phyloP scores from a whole-genome alignment of 2,329 filamentous ascomycete species.

The Alternaria sp. region DNA sequence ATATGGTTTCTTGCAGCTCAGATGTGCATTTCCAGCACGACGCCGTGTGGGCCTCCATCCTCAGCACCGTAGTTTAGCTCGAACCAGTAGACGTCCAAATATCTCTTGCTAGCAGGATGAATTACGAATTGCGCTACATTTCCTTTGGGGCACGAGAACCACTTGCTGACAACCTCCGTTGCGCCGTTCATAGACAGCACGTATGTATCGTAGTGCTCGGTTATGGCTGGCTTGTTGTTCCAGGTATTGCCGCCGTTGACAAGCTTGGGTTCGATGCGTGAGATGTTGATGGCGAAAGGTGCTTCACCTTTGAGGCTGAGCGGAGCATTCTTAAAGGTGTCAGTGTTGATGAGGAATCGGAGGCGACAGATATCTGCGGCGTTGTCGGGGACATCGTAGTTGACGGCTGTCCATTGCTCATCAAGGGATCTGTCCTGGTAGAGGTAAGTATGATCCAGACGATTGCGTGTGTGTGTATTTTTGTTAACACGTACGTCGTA shows the following conservation, averaged over 20 bases:
- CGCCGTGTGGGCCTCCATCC: conserved; percentile 37
- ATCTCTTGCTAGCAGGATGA: conserved; percentile 25
- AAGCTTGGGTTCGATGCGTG: conserved; percentile 28
- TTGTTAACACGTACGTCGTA: conserved; percentile 20
- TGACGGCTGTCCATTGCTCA: conserved; percentile 34
- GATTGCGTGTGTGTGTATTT: neutral
- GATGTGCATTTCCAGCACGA: conserved; percentile 41
- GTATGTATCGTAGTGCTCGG: conserved; percentile 12
- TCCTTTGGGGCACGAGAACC: conserved; percentile 34
- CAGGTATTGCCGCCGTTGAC: conserved; percentile 41
- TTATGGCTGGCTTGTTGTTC: conserved; percentile 31
- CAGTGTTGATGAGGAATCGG: conserved; percentile 35
- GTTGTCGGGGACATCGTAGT: conserved; percentile 43
- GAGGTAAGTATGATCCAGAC: neutral
- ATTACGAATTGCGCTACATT: conserved; percentile 39
- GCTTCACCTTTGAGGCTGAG: conserved; percentile 27
- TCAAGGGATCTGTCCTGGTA: conserved; percentile 19
- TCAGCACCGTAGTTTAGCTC: conserved; percentile 35
- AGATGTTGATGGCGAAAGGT: conserved; percentile 39
- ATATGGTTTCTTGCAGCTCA: neutral
- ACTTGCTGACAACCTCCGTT: conserved; percentile 15
- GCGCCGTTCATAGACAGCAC: neutral
- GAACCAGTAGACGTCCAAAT: conserved; percentile 40
- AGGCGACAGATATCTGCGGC: conserved; percentile 34
- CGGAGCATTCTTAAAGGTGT: conserved; percentile 27